These are phyloP conservation scores for Tuctoria greenei DNA, from an alignment of 176 grass and related monocot species.

Conservation along the genomic window DNA sequence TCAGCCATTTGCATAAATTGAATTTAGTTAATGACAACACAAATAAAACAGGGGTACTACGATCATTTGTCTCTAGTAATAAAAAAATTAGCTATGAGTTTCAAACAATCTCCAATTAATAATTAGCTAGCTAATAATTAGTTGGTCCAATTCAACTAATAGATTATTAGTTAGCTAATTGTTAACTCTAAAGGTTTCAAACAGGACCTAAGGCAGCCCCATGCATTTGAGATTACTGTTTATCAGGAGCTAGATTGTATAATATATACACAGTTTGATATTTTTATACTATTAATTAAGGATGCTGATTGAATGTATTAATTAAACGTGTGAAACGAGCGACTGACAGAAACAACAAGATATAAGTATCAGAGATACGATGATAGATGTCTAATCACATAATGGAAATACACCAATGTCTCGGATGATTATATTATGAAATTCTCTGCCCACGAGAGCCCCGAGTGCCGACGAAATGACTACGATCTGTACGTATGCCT, in stretches of 20 bases:
- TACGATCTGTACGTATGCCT: neutral
- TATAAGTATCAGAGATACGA: slow-evolving; percentile 21
- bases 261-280: neutral
- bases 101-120: too few relatives aligned
- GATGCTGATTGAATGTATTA: neutral
- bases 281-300: neutral
- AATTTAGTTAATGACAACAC: too few relatives aligned
- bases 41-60: too few relatives aligned
- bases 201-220: neutral
- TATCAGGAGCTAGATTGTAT: neutral
- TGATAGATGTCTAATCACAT: slow-evolving; percentile 26
- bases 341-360: neutral
- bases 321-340: neutral
- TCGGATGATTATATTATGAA: slow-evolving; percentile 7
- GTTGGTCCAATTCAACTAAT: too few relatives aligned
- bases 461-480: neutral
- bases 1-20: too few relatives aligned
- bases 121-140: too few relatives aligned
- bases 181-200: too few relatives aligned
- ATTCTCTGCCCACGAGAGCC: neutral
- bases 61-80: too few relatives aligned
- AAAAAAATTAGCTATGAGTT: too few relatives aligned
- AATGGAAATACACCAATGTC: neutral
- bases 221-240: slow-evolving; percentile 1
- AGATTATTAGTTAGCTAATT: too few relatives aligned